Conservation (phyloP, 768 basidiomycete genomes). For the Calvatia gigantea region DNA sequence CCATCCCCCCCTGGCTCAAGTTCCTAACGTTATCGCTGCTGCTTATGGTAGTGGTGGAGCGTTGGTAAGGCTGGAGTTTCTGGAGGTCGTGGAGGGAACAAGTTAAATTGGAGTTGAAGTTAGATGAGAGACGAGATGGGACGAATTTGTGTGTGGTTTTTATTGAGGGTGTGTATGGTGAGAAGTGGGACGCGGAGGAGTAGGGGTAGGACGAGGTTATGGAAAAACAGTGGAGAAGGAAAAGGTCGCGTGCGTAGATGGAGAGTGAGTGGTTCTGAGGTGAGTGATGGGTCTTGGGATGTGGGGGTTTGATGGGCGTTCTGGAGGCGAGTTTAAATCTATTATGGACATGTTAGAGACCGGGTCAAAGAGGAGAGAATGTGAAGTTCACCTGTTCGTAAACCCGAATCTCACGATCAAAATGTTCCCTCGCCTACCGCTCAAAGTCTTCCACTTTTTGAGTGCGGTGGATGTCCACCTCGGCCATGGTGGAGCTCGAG, state of each 20-base stretch:
- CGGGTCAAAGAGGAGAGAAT: no score
- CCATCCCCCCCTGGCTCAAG: no score
- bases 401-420: constrained; percentile 74
- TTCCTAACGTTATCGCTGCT: no score
- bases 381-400: constrained; percentile 61
- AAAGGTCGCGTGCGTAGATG: constrained; percentile 71
- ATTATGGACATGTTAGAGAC: no score
- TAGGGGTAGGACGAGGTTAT: not conserved
- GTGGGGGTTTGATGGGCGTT: constrained; percentile 54
- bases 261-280: constrained; percentile 57
- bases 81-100: not conserved
- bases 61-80: no score
- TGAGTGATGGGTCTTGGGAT: constrained; percentile 39
- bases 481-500: constrained; percentile 83
- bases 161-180: not conserved
- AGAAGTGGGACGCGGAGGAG: not conserved
- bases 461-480: constrained; percentile 75
- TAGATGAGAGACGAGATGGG: not conserved
- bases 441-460: constrained; percentile 73
- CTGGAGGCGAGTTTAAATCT: constrained; percentile 59
- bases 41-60: no score
- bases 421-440: constrained; percentile 55
- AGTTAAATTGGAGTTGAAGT: not conserved
- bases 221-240: no score
- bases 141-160: not conserved